Evolutionary conservation across 495 filamentous ascomycete species (phyloP).

Genomic region (Penicillium salamii): DNA sequence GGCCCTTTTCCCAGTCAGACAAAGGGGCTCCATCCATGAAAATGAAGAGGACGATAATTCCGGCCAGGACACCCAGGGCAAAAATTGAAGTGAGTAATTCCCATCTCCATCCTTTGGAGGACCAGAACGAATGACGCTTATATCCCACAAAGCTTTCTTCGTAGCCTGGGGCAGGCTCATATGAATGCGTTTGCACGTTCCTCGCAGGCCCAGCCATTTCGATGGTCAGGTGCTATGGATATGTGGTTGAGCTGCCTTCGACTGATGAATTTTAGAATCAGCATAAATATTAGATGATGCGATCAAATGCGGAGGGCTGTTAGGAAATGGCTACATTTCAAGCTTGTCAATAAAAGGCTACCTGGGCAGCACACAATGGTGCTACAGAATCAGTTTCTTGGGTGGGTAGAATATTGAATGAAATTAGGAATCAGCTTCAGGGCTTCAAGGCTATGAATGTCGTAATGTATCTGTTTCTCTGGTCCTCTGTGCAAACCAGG

Average conservation of each 20-base stretch:
- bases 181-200: slow-evolving; percentile 3
- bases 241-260: neutral
- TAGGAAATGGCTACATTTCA: too few species aligned
- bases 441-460: too few species aligned
- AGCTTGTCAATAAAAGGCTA: too few species aligned
- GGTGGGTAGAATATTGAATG: too few species aligned
- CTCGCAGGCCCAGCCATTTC: slow-evolving; percentile 12
- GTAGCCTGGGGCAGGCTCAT: slow-evolving; percentile 6
- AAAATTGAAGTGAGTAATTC: slow-evolving; percentile 15
- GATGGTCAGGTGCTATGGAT: neutral
- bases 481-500: too few species aligned
- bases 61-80: slow-evolving; percentile 9
- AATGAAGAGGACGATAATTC: slow-evolving; percentile 15
- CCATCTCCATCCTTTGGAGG: slow-evolving; percentile 16
- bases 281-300: too few species aligned
- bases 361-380: too few species aligned
- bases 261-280: too few species aligned
- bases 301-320: too few species aligned
- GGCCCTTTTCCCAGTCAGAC: slow-evolving; percentile 7
- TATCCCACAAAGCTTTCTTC: slow-evolving; percentile 13
- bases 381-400: too few species aligned
- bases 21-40: slow-evolving; percentile 20
- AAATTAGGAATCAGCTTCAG: too few species aligned
- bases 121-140: slow-evolving; percentile 19
- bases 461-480: too few species aligned